A percentile compares a stretch with the other conserved stretches of the same genome.
phyloP scores from a whole-genome alignment of 164 flowering plant genomes.

The Platanus orientalis region DNA sequence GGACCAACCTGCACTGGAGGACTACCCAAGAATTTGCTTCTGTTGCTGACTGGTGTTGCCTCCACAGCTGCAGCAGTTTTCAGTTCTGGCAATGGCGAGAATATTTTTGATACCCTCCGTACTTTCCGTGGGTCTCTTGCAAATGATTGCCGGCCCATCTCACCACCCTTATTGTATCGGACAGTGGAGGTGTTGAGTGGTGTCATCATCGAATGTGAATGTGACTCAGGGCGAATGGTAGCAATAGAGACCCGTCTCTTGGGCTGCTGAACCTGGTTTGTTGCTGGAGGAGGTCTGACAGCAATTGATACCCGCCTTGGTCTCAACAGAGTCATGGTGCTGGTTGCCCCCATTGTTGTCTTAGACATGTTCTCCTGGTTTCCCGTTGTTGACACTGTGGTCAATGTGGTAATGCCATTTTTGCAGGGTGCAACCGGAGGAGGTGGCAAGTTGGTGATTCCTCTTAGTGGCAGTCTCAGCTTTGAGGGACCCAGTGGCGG shows the following conservation, averaged over 20 bases:
- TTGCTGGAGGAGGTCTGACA: conserved; percentile 34
- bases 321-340: conserved; percentile 26
- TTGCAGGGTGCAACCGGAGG: conserved; percentile 25
- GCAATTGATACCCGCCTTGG: conserved; percentile 67
- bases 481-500: conserved; percentile 69
- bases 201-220: conserved; percentile 25
- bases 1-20: conserved; percentile 48
- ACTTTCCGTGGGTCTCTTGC: conserved; percentile 49
- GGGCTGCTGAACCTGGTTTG: conserved; percentile 37
- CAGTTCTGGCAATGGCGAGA: conserved; percentile 44
- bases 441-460: conserved; percentile 57
- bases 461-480: conserved; percentile 55
- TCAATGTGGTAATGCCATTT: conserved; percentile 3
- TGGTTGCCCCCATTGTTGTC: conserved; percentile 21
- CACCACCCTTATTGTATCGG: conserved; percentile 21
- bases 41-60: conserved; percentile 51
- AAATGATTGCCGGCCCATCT: conserved; percentile 38
- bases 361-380: conserved; percentile 49
- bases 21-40: conserved; percentile 67
- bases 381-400: conserved; percentile 19
- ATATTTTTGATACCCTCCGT: conserved; percentile 46
- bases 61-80: conserved; percentile 15
- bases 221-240: conserved; percentile 46
- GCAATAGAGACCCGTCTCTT: conserved; percentile 75
- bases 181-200: conserved; percentile 32